These are phyloP conservation scores for Candida sp. DNA, from an alignment of 1,139 yeast species.

Conservation along the genomic window DNA sequence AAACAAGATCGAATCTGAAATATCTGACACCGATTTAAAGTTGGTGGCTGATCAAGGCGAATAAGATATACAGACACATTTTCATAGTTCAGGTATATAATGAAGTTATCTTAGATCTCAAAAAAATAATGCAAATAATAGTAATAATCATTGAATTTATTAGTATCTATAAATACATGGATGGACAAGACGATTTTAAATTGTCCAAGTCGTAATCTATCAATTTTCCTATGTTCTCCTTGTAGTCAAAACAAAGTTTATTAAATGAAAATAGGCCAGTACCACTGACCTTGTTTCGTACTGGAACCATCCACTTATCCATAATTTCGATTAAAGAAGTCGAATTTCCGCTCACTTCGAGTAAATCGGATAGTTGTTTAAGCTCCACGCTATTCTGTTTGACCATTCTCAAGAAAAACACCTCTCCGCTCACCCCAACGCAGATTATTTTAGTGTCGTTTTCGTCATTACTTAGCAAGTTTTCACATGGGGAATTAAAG, in stretches of 20 bases:
- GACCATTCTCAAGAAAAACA: slow-evolving; percentile 23
- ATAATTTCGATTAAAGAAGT: slow-evolving; percentile 8
- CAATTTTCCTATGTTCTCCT: slow-evolving; percentile 21
- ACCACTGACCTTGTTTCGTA: slow-evolving; percentile 35
- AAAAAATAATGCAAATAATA: neutral
- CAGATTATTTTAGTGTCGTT: slow-evolving; percentile 24
- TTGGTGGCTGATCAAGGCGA: neutral
- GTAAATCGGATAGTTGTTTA: slow-evolving; percentile 6
- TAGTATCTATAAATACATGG: slow-evolving; percentile 12
- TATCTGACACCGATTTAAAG: neutral
- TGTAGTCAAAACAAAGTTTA: slow-evolving; percentile 34
- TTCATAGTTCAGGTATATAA: neutral
- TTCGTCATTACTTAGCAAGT: slow-evolving; percentile 1
- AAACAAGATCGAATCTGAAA: neutral
- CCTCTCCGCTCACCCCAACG: slow-evolving; percentile 51
- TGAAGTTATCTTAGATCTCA: neutral
- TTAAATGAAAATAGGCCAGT: slow-evolving; percentile 36
- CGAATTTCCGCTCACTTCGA: neutral
- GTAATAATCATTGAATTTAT: neutral
- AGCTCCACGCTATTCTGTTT: slow-evolving; percentile 11
- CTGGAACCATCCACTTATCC: slow-evolving; percentile 30
- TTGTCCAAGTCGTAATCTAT: slow-evolving; percentile 39
- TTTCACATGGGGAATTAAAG: slow-evolving; percentile 34
- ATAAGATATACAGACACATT: neutral
- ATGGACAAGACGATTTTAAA: slow-evolving; percentile 14